Evolutionary conservation across 176 grass and related monocot genomes (phyloP).

Genomic region (Cymbopogon citratus): DNA sequence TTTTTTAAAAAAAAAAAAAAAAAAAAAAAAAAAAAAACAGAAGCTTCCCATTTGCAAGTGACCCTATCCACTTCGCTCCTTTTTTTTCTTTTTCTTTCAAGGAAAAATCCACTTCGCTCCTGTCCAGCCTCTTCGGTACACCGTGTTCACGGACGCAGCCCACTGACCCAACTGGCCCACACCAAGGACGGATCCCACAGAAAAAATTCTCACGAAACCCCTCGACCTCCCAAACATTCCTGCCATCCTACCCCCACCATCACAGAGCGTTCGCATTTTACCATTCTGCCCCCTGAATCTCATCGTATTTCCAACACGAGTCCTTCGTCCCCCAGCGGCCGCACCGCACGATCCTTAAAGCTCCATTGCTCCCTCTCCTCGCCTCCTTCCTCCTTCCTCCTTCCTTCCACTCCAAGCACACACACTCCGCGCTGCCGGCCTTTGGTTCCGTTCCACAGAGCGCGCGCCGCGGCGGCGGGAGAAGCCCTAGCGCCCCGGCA

Average conservation of each 20-base stretch:
- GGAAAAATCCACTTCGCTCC: not conserved
- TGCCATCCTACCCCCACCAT: not conserved
- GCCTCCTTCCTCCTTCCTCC: not conserved
- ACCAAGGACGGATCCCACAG: not conserved
- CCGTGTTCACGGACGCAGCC: accelerated
- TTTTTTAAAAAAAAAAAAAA: no score
- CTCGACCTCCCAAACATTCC: not conserved
- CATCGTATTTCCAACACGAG: conserved; percentile 19
- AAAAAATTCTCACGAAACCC: not conserved
- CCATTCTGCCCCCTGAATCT: conserved; percentile 1
- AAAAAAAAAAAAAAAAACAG: no score
- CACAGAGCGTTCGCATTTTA: not conserved
- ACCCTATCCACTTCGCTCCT: not conserved
- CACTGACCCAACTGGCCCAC: accelerated
- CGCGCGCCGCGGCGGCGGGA: not conserved
- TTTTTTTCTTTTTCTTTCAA: no score
- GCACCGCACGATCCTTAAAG: not conserved
- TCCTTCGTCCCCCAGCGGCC: not conserved
- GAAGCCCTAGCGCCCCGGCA: conserved; percentile 11
- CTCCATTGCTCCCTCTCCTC: not conserved
- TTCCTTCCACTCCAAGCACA: not conserved
- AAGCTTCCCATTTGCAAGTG: no score
- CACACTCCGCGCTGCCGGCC: not conserved
- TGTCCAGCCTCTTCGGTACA: not conserved
- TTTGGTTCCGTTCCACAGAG: not conserved